These are phyloP conservation scores for Tricholomella constricta DNA, from an alignment of 768 basidiomycete genomes.

Conservation along the genomic window DNA sequence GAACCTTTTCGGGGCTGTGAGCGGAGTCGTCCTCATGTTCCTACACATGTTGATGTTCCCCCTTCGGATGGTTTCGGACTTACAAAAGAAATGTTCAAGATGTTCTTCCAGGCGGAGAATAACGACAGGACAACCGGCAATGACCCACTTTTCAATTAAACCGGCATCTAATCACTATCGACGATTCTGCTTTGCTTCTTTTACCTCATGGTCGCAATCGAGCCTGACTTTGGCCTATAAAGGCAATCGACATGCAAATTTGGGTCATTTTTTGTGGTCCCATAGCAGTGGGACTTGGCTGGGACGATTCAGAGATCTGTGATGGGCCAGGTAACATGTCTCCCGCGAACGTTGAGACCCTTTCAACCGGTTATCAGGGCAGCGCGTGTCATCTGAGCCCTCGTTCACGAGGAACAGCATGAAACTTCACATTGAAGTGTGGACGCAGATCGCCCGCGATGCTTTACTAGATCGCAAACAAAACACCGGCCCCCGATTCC, in stretches of 20 bases:
- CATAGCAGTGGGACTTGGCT: not conserved
- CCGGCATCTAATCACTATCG: not conserved
- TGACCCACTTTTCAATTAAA: not conserved
- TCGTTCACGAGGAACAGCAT: not conserved
- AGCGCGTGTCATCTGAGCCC: not conserved
- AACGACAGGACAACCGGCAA: constrained; percentile 3
- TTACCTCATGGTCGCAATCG: constrained; percentile 33
- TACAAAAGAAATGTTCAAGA: constrained; percentile 1
- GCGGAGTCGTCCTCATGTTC: constrained; percentile 37
- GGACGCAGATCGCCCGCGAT: not conserved
- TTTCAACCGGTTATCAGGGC: not conserved
- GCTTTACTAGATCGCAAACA: not conserved
- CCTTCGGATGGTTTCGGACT: constrained; percentile 10
- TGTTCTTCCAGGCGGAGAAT: constrained; percentile 13
- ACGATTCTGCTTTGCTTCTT: constrained; percentile 12
- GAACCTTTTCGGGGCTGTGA: constrained; percentile 14
- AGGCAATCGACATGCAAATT: not conserved
- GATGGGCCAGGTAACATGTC: constrained; percentile 3
- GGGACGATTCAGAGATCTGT: not conserved
- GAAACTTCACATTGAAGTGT: not conserved
- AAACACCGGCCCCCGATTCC: not conserved
- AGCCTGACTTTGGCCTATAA: constrained; percentile 1
- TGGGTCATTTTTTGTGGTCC: not conserved
- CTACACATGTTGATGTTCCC: constrained; percentile 39
- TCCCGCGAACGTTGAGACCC: constrained; percentile 19